Evolutionary conservation across 352 stramenopile species (phyloP).

Genomic region (Achlya hypogyna): DNA sequence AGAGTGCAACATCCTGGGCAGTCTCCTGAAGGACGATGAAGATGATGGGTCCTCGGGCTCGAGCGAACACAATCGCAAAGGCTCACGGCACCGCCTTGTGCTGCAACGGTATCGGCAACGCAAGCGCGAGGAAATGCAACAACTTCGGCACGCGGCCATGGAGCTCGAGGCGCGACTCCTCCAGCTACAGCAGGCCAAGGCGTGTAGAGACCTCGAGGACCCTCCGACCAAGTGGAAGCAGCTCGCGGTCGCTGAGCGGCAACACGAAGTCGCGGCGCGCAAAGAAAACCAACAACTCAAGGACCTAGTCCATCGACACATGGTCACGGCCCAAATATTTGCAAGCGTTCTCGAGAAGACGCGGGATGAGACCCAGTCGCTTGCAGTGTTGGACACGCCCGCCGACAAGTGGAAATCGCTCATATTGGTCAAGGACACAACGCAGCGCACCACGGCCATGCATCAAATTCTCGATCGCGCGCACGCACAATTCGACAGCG

Average conservation of each 20-base stretch:
- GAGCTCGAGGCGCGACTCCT: neutral
- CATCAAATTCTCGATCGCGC: neutral
- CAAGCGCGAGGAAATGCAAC: neutral
- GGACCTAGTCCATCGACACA: neutral
- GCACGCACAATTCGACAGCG: neutral
- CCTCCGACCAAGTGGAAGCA: neutral
- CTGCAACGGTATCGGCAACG: neutral
- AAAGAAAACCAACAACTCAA: neutral
- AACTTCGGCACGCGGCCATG: neutral
- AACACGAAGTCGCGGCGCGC: neutral
- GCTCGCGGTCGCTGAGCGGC: neutral
- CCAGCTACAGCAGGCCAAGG: neutral
- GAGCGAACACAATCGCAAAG: too few species aligned
- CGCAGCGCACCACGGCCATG: neutral
- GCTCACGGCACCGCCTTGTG: neutral
- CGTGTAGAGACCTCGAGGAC: neutral
- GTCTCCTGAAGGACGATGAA: neutral
- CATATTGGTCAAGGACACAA: neutral
- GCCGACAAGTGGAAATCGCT: neutral
- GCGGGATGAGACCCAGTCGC: neutral
- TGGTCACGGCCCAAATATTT: conserved; percentile 4
- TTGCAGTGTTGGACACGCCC: neutral
- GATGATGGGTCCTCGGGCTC: neutral
- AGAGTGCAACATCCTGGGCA: neutral
- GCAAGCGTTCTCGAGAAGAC: neutral